Conservation (phyloP, 2,329 filamentous ascomycete species). For the Sclerotinia sclerotiorum region DNA sequence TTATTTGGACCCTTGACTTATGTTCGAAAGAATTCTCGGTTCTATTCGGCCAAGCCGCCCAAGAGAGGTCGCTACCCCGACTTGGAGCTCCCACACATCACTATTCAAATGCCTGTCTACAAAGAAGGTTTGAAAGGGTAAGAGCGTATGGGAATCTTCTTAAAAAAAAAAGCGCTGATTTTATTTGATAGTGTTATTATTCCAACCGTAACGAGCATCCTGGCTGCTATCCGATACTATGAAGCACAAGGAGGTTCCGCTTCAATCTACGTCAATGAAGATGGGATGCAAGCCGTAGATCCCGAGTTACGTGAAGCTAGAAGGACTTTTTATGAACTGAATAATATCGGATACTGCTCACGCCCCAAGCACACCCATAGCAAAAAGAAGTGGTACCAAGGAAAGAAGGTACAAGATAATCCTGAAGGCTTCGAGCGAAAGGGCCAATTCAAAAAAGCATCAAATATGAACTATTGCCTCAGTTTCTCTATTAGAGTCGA, state of each 20-base stretch:
- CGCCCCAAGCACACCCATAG: constrained; percentile 43
- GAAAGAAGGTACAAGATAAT: constrained; percentile 23
- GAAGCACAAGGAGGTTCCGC: constrained; percentile 62
- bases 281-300: constrained; percentile 59
- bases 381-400: constrained; percentile 25
- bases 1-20: constrained; percentile 31
- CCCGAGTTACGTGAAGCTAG: constrained; percentile 42
- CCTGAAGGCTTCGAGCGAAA: constrained; percentile 49
- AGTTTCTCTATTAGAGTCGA: constrained; percentile 35
- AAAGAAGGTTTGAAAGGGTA: constrained; percentile 46
- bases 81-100: constrained; percentile 43
- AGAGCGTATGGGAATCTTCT: not conserved
- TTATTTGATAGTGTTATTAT: constrained; percentile 47
- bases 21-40: constrained; percentile 29
- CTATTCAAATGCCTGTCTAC: constrained; percentile 51
- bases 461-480: constrained; percentile 70
- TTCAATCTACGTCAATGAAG: constrained; percentile 67
- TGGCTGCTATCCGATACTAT: constrained; percentile 58
- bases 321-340: constrained; percentile 56
- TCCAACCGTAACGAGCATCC: constrained; percentile 58
- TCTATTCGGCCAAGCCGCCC: constrained; percentile 42
- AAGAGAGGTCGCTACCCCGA: constrained; percentile 32
- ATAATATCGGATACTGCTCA: constrained; percentile 58
- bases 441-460: constrained; percentile 72
- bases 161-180: not conserved